Conservation (phyloP, 306 rosid species). For the Ammopiptanthus mongolicus region DNA sequence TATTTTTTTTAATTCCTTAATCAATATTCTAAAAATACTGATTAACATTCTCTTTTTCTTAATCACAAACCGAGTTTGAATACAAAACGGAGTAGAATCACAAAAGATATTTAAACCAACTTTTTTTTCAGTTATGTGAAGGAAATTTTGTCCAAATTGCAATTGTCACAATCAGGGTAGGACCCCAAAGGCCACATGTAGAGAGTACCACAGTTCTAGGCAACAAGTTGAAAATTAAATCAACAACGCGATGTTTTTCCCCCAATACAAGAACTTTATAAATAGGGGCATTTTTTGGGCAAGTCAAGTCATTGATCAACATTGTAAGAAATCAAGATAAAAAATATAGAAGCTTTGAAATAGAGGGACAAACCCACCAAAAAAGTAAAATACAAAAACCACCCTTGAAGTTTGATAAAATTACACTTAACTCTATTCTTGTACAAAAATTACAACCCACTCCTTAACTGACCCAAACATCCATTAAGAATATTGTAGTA, state of each 20-base stretch:
- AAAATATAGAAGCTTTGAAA: background rate
- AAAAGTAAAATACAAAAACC: background rate
- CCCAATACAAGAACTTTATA: background rate
- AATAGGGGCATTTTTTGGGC: constrained; percentile 38
- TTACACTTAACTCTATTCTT: too few relatives aligned
- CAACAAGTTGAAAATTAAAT: constrained; percentile 45
- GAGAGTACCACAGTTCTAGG: constrained; percentile 53
- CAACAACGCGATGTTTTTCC: background rate
- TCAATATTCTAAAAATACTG: too few relatives aligned
- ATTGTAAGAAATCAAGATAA: background rate
- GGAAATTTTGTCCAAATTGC: constrained; percentile 41
- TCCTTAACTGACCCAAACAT: too few relatives aligned
- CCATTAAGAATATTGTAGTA: too few relatives aligned
- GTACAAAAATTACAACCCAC: too few relatives aligned
- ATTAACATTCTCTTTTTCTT: too few relatives aligned
- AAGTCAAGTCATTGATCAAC: background rate
- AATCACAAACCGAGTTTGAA: constrained; percentile 2
- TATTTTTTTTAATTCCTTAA: too few relatives aligned
- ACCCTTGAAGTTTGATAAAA: too few relatives aligned
- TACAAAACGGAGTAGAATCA: background rate
- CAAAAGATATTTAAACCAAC: background rate
- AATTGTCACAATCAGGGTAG: constrained; percentile 56
- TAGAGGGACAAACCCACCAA: constrained; percentile 42
- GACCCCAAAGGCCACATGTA: constrained; percentile 48
- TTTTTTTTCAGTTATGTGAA: background rate